A percentile compares a stretch with the other conserved stretches of the same genome.
Conservation (phyloP, 352 stramenopile genomes). For the Globisporangium viniferum region DNA sequence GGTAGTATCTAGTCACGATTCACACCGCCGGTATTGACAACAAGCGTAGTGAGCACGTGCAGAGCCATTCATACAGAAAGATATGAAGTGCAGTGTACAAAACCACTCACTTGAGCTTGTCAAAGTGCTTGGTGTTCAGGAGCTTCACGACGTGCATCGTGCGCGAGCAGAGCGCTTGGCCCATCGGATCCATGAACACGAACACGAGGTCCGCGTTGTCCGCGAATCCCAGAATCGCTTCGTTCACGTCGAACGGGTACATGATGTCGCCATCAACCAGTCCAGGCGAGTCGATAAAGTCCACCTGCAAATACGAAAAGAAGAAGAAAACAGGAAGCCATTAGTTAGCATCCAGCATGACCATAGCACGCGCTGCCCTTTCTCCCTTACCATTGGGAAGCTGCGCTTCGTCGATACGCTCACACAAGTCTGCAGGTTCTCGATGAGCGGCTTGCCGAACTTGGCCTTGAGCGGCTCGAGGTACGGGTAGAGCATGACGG, state of each 20-base stretch:
- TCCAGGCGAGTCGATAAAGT: slow-evolving; percentile 72
- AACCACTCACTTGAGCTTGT: slow-evolving; percentile 37
- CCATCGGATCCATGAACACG: slow-evolving; percentile 67
- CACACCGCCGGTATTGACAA: neutral
- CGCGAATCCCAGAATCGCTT: slow-evolving; percentile 52
- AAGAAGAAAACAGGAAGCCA: neutral
- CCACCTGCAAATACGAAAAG: slow-evolving; percentile 24
- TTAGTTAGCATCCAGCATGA: neutral
- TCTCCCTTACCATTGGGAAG: slow-evolving; percentile 35
- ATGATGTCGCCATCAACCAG: slow-evolving; percentile 66
- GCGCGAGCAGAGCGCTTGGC: slow-evolving; percentile 57
- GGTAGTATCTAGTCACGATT: slow-evolving; percentile 32
- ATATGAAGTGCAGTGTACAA: neutral
- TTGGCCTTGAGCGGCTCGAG: slow-evolving; percentile 45
- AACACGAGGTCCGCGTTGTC: slow-evolving; percentile 59
- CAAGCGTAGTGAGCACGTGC: neutral
- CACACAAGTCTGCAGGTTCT: slow-evolving; percentile 59
- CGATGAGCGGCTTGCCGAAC: slow-evolving; percentile 57
- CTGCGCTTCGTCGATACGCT: slow-evolving; percentile 47
- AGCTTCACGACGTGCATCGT: slow-evolving; percentile 70
- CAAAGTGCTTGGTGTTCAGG: slow-evolving; percentile 48
- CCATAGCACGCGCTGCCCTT: neutral
- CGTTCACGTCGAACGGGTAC: slow-evolving; percentile 70
- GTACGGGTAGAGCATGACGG: slow-evolving; percentile 56
- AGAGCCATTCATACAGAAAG: neutral